A percentile compares a stretch with the other conserved stretches of the same genome.
Evolutionary conservation across 2,329 filamentous ascomycete species (phyloP).

Genomic region (Alternaria triticina): DNA sequence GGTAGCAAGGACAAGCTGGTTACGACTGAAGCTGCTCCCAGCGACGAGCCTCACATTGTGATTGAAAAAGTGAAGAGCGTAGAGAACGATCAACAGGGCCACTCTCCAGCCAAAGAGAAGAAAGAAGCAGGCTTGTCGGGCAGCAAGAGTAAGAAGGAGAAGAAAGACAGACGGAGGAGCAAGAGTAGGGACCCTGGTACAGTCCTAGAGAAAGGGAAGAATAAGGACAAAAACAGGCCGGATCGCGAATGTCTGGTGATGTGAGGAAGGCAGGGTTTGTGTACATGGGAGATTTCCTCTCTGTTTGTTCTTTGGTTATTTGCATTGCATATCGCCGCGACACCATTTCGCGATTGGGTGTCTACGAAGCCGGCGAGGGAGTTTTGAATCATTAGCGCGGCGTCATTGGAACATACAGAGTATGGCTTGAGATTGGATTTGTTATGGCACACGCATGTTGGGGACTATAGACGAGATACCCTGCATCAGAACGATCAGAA

Average conservation of each 20-base stretch:
- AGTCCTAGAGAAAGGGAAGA: conserved; percentile 31
- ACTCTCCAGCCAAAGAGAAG: conserved; percentile 31
- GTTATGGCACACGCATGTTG: conserved; percentile 3
- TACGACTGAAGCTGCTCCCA: conserved; percentile 21
- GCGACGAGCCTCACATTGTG: conserved; percentile 39
- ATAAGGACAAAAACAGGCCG: conserved; percentile 42
- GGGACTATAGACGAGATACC: conserved; percentile 35
- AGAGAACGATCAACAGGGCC: conserved; percentile 19
- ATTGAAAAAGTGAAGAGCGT: conserved; percentile 27
- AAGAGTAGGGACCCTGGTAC: conserved; percentile 51
- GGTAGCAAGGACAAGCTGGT: conserved; percentile 52
- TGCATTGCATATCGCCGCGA: conserved; percentile 3
- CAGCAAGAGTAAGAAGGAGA: conserved; percentile 42
- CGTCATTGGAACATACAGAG: conserved; percentile 22
- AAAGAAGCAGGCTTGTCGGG: conserved; percentile 28
- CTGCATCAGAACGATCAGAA: conserved; percentile 9
- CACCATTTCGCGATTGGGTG: not conserved
- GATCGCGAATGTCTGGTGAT: conserved; percentile 55
- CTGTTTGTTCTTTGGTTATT: conserved; percentile 1
- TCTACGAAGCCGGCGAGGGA: not conserved
- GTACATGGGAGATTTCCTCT: not conserved
- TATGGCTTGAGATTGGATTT: not conserved
- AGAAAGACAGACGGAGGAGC: conserved; percentile 44
- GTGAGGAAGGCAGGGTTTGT: conserved; percentile 36
- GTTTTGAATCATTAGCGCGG: conserved; percentile 30